phyloP scores from a whole-genome alignment of 140 eudicot species.

The Cichorium intybus region DNA sequence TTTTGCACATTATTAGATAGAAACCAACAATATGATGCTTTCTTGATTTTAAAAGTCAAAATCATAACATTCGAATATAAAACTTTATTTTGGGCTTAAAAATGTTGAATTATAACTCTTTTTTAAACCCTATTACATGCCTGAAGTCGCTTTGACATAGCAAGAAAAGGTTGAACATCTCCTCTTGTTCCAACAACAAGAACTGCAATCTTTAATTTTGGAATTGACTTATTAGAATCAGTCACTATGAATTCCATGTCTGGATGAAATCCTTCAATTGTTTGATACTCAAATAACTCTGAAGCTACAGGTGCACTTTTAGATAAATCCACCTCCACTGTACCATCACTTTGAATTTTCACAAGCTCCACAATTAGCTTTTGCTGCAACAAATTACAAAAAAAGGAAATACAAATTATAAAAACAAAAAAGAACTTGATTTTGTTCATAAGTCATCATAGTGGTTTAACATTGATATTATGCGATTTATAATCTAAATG shows the following conservation, averaged over 20 bases:
- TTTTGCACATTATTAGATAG: too few relatives aligned
- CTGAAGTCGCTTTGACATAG: constrained; percentile 91
- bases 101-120: background rate
- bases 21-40: too few relatives aligned
- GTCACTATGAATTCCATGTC: constrained; percentile 43
- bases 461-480: too few relatives aligned
- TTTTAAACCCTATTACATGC: constrained; percentile 30
- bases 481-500: too few relatives aligned
- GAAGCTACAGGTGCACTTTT: constrained; percentile 68
- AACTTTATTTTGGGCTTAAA: too few relatives aligned
- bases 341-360: constrained; percentile 85
- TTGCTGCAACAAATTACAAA: constrained; percentile 40
- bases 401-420: background rate
- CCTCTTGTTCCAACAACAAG: constrained; percentile 99
- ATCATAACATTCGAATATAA: too few relatives aligned
- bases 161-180: constrained; percentile 97
- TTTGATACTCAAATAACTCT: constrained; percentile 71
- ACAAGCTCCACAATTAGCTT: constrained; percentile 80
- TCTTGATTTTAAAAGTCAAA: too few relatives aligned
- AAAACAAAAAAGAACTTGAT: background rate
- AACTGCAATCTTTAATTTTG: constrained; percentile 72
- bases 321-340: constrained; percentile 83
- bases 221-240: constrained; percentile 54
- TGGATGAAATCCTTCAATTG: constrained; percentile 47
- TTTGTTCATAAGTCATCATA: background rate